Evolutionary conservation across 441 rosid genomes (phyloP).

Genomic region (Gossypium gossypioides): DNA sequence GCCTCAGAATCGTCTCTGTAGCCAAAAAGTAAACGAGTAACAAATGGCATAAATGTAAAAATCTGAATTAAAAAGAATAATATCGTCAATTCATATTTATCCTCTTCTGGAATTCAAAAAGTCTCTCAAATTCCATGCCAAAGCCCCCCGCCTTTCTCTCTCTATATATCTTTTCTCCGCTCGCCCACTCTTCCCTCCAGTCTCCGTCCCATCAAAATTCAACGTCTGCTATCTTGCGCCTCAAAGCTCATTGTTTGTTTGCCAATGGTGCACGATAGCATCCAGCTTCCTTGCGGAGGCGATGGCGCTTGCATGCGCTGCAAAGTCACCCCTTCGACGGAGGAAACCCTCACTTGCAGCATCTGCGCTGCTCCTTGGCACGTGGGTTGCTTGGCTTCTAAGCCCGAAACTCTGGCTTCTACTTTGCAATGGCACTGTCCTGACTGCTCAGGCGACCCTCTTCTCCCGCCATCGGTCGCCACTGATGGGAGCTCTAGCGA

Average conservation of each 20-base stretch:
- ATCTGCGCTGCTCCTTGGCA: slow-evolving; percentile 51
- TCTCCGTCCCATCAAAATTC: neutral
- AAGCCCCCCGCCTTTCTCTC: neutral
- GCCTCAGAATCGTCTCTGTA: neutral
- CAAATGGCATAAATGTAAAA: neutral
- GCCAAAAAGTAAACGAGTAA: neutral
- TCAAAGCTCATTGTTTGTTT: neutral
- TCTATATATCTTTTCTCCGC: too few relatives aligned
- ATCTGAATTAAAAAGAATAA: neutral
- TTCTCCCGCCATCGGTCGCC: neutral
- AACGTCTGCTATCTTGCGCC: neutral
- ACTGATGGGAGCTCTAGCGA: neutral
- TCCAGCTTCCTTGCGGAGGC: slow-evolving; percentile 55
- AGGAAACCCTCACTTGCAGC: slow-evolving; percentile 35
- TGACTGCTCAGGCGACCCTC: slow-evolving; percentile 14
- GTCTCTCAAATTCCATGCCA: neutral
- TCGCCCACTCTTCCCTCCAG: neutral
- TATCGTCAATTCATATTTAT: neutral
- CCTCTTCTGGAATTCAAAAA: neutral
- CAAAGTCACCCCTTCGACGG: slow-evolving; percentile 24
- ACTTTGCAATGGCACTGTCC: slow-evolving; percentile 23
- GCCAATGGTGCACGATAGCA: slow-evolving; percentile 31
- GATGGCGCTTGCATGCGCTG: slow-evolving; percentile 43
- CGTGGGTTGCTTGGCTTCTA: slow-evolving; percentile 14
- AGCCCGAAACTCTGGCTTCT: slow-evolving; percentile 12